Base-by-base conservation (phyloP, 1,284 basidiomycete genomes). In the Bjerkandera adusta region DNA sequence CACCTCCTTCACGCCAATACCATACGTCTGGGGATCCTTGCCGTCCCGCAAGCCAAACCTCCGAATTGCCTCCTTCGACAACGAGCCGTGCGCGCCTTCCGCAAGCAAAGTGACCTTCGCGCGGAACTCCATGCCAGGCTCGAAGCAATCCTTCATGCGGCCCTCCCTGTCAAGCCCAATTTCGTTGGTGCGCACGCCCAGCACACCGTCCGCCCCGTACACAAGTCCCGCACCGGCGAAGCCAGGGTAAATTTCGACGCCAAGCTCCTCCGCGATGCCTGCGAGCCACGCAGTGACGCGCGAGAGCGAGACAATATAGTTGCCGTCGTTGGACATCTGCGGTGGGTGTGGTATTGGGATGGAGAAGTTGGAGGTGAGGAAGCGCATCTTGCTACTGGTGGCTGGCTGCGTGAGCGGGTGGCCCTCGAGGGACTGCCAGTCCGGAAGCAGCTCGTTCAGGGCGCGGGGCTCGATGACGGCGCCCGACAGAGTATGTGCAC, bases 41-140 rank as follows among this genome's bases (percentile, higher is more conserved):
- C 90, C 83, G 40, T 72, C 72, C 20, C 93, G 76, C 26, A 98
- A 73, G 45, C 85, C 75, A 67, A 96, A 95, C 61, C 84, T 81
- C 42, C 76, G 75, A 53, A 94, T 85, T 8, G 86, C 79, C 55
- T 86, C 77, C 68, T 97, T 96, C 11, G 90, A 85, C 24, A 99
- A 75, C 3, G 86, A 91, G 1, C 97, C 96, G 59, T 97, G 96
- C 8, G 95, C 92, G 39, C 96, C 97, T 67, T 99, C 97, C 0
- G 92, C 95, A 42, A 99, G 79, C n/a, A 99, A 76, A 0, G 94
- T 97, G 37, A 96, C 86, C 62, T 91, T 94, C 30, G 96, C 87
- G 48, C 87, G 85, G 72, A 99, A 99, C 54, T 92, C 86, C 93
- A 99, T 97, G 3, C 96, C 96, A 1, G 95, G 92, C 67, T 98